Base-by-base conservation (phyloP, 2,329 filamentous ascomycete genomes). In the Monilinia polystroma region DNA sequence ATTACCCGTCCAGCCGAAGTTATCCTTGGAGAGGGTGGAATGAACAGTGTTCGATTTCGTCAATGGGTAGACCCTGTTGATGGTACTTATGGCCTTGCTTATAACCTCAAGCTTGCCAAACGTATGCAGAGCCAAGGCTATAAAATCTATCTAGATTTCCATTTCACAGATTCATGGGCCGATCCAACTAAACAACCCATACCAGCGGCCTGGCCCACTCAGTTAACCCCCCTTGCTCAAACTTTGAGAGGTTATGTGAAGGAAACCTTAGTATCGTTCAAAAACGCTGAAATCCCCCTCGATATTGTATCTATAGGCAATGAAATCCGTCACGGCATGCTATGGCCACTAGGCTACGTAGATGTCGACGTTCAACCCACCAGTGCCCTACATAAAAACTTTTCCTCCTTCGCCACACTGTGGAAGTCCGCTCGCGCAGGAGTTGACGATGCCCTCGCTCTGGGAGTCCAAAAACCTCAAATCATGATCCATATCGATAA, bases 401-500 rank as follows among this genome's bases (percentile, higher is more conserved):
- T 83, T 70, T 79, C 80, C 67, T 89, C 88, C 73, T 83, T 90
- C 18, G 87, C 87, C 0, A 78, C 78, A 1, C 79, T 92, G 26
- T 82, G 90, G 26, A 84, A 89, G 73, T 85, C 85, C 6, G 81
- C 85, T 0, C 75, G 73, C 68, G 83, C 80, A 64, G 89, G 85
- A 1, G 82, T 92, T 70, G 88, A 87, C 71, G 87, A 90, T 73
- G 88, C 85, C 4, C 78, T 78, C 4, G 76, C 88, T 47, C 70
- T 32, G 0, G 78, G 77, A 7, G 70, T 72, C 12, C 76, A 75
- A 47, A 83, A 84, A 70, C 87, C 88, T 1, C 84, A 87, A 74
- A 88, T 91, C 74, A 87, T 92, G 85, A 84, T 92, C 53, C 90
- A 92, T 73, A 82, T 91, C 3, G 89, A 91, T 74, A 87, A 90